Base-by-base conservation (phyloP, 2,329 filamentous ascomycete species). In the Penicillium fuscoglaucum region DNA sequence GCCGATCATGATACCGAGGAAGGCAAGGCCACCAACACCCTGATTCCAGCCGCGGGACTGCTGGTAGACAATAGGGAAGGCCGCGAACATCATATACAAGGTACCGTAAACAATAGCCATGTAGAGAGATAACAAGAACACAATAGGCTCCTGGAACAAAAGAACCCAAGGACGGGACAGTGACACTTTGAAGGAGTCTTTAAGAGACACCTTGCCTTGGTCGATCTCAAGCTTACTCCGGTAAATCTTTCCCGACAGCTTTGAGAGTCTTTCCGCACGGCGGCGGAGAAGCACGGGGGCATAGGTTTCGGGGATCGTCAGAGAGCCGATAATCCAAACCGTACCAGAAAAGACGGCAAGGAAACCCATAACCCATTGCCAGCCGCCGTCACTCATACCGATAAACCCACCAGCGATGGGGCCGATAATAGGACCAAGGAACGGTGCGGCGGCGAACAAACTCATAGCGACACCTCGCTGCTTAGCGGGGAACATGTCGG, bases 371-470 rank as follows among this genome's bases (percentile, higher is more conserved):
- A 72, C 68, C 70, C 70, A 72, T 50, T 21, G 47, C 54, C 62
- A 60, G 67, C 70, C 71, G 15, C 70, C 70, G 8, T 58, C 66
- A 17, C 62, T 68, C 61, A 68, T 65, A 13, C 68, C 69, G 8
- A 72, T 52, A 60, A 72, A 72, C 7, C 70, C 70, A 51, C 70
- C 70, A 35, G 69, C 64, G 9, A 72, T 61, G 2, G 70, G 70
- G 1, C 70, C 70, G 9, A 71, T 31, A 2, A 66, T 65, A 6
- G 70, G 69, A 13, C 70, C 87, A 51, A 90, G 76, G 70, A 88
- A 89, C 1, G 87, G 87, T 3, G 86, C 84, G 15, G 84, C 81
- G 5, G 87, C 84, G 67, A 89, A 90, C n/a, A 89, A 68, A 28
- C 83, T 82, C 64, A 85, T 82, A 0, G 86, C 87, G 40, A 80